These are phyloP conservation scores for Thalassia testudinum DNA, from an alignment of 116 monocot species.

Conservation along the genomic window DNA sequence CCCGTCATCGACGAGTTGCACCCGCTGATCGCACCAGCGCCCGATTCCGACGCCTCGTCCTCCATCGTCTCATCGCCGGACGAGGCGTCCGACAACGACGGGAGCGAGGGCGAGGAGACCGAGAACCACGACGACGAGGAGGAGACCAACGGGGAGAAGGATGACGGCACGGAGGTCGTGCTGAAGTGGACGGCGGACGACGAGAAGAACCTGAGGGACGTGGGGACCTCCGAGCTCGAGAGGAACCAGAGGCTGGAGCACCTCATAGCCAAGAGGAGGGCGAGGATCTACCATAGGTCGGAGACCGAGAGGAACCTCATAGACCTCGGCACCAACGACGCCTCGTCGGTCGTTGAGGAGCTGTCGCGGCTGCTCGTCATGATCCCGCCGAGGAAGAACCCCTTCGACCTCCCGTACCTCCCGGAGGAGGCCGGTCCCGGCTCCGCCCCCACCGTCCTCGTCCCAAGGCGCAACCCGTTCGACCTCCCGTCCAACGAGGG, in stretches of 20 bases:
- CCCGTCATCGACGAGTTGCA: constrained; percentile 70
- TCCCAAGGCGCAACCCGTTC: constrained; percentile 58
- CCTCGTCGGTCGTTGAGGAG: constrained; percentile 16
- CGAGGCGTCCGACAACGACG: constrained; percentile 16
- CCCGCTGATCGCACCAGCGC: constrained; percentile 33
- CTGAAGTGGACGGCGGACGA: constrained; percentile 66
- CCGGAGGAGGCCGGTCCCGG: constrained; percentile 39
- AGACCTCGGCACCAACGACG: constrained; percentile 27
- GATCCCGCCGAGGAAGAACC: constrained; percentile 43
- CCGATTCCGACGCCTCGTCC: constrained; percentile 12
- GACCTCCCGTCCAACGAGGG: constrained; percentile 36
- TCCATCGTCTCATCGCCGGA: constrained; percentile 8
- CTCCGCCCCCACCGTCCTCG: constrained; percentile 69
- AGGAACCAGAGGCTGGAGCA: constrained; percentile 64
- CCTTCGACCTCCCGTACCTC: constrained; percentile 48
- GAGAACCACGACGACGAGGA: constrained; percentile 12
- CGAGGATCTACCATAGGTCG: constrained; percentile 31
- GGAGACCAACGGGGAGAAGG: not conserved
- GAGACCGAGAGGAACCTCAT: constrained; percentile 44
- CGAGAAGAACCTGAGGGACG: constrained; percentile 60
- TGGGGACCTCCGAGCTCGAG: constrained; percentile 57
- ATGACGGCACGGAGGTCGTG: not conserved
- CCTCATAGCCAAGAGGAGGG: constrained; percentile 65
- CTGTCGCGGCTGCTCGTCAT: constrained; percentile 23
- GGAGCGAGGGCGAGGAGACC: constrained; percentile 10